Evolutionary conservation across 495 filamentous ascomycete genomes (phyloP).

Genomic region (Penicillium subrubescens): DNA sequence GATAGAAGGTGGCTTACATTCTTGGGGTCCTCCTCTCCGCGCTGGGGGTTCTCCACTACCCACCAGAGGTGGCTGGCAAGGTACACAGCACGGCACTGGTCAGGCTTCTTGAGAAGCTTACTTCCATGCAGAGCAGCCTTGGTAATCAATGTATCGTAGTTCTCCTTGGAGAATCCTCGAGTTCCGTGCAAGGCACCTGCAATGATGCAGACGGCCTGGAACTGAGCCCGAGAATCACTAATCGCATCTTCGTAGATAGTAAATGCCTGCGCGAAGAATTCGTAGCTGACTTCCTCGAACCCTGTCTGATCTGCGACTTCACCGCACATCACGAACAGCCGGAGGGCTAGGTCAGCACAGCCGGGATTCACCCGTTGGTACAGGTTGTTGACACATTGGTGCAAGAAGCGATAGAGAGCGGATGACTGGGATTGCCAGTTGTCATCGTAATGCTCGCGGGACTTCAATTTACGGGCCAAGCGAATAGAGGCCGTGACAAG

Average conservation of each 20-base stretch:
- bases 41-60: slow-evolving; percentile 84
- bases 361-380: slow-evolving; percentile 83
- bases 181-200: slow-evolving; percentile 85
- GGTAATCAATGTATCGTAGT: slow-evolving; percentile 97
- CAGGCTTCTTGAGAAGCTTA: slow-evolving; percentile 96
- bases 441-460: slow-evolving; percentile 90
- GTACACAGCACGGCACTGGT: slow-evolving; percentile 96
- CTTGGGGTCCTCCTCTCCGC: slow-evolving; percentile 80
- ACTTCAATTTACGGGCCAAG: slow-evolving; percentile 85
- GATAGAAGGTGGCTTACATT: slow-evolving; percentile 56
- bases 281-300: slow-evolving; percentile 94
- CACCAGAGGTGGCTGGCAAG: slow-evolving; percentile 97
- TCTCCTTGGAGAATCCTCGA: slow-evolving; percentile 88
- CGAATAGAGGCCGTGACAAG: slow-evolving; percentile 88
- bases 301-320: slow-evolving; percentile 91
- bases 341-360: slow-evolving; percentile 81
- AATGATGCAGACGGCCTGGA: slow-evolving; percentile 95
- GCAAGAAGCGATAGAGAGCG: slow-evolving; percentile 92
- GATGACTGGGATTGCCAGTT: slow-evolving; percentile 91
- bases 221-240: slow-evolving; percentile 92
- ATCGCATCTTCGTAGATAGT: slow-evolving; percentile 97
- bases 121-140: slow-evolving; percentile 96
- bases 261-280: slow-evolving; percentile 98
- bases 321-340: slow-evolving; percentile 87
- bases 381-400: slow-evolving; percentile 80